Conservation (phyloP, 768 basidiomycete species). For the Pilatotrama ljubarskyi region DNA sequence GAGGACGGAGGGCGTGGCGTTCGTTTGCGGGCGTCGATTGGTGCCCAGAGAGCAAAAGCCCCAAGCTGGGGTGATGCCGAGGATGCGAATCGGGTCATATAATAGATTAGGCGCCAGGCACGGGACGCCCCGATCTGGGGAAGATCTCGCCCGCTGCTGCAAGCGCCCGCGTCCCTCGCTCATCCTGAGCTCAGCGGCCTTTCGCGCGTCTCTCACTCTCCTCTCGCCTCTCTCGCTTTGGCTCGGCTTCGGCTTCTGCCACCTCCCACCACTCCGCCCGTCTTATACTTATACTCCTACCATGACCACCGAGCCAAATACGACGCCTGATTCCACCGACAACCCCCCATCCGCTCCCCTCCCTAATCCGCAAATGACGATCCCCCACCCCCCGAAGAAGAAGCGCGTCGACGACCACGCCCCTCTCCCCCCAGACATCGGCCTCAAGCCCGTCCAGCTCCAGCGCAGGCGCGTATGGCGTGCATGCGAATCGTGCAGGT, state of each 20-base stretch:
- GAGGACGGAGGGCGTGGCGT: no score
- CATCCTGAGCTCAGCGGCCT: no score
- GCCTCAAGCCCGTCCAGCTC: conserved; percentile 72
- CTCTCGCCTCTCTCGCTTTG: neutral
- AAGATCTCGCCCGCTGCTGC: neutral
- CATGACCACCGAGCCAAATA: conserved; percentile 21
- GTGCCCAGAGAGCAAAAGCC: neutral
- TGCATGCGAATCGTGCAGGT: conserved; percentile 90
- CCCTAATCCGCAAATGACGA: conserved; percentile 24
- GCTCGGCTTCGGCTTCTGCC: neutral
- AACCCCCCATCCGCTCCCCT: conserved; percentile 36
- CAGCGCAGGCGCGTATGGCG: conserved; percentile 84
- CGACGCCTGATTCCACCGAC: conserved; percentile 47
- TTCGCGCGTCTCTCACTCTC: neutral
- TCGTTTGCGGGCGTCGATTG: neutral
- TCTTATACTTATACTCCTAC: conserved; percentile 24
- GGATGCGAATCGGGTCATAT: neutral
- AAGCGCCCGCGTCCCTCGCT: neutral
- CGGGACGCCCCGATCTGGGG: conserved; percentile 10
- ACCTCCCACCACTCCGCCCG: neutral
- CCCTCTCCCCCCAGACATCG: conserved; percentile 46
- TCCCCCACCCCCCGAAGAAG: conserved; percentile 65
- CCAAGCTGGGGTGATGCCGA: neutral
- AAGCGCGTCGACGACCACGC: conserved; percentile 65
- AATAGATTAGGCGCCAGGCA: conserved; percentile 16